Evolutionary conservation across 78 protist genomes (phyloP), one percentile per base, ranked within the genome.

Genomic region (Kipferlia bialata): DNA sequence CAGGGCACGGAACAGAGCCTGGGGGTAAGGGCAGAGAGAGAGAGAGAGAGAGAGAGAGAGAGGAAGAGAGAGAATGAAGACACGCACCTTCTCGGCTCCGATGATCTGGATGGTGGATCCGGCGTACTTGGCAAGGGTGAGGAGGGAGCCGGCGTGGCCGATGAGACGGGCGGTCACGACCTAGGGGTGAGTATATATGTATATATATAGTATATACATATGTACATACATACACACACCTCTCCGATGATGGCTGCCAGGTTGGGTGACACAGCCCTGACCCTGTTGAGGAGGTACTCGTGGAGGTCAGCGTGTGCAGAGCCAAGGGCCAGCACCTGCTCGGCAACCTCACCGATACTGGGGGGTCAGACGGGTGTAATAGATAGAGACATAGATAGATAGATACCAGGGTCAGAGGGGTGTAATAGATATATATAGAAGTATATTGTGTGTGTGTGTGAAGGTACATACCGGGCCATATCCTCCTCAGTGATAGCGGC

Each of bases 81-180:
- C n/a, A n/a, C n/a, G n/a, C n/a, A n/a, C 67, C 76, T 71, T 71
- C 37, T 76, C 80, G 63, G 96, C 95, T 38, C 95, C 96, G 62
- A 91, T 79, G 66, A 91, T 82, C 70, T 91, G 98, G 33, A 91
- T 84, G 51, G 98, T 94, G 10, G 95, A 89, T 24, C 95, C 92
- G 39, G 96, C 95, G 70, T 83, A 76, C 83, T 91, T 91, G 72
- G 98, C 95, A 24, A 91, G 76, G 75, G 66, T 61, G 73, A 89
- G 76, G 44, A 93, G 83, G 0, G 91, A 83, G 31, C 98, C 98
- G 22, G 97, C 93, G 39, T 89, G 82, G 36, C 93, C 41, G 34
- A 94, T 90, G 34, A 94, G 80, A 31, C 88, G 84, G 59, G 98
- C 96, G 59, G 95, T 96, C n/a, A n/a, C n/a, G n/a, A n/a, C n/a